Percentiles rank a stretch among this genome's conserved stretches.
phyloP scores from a whole-genome alignment of 2,329 filamentous ascomycete genomes.

The Didymellaceae sp. region DNA sequence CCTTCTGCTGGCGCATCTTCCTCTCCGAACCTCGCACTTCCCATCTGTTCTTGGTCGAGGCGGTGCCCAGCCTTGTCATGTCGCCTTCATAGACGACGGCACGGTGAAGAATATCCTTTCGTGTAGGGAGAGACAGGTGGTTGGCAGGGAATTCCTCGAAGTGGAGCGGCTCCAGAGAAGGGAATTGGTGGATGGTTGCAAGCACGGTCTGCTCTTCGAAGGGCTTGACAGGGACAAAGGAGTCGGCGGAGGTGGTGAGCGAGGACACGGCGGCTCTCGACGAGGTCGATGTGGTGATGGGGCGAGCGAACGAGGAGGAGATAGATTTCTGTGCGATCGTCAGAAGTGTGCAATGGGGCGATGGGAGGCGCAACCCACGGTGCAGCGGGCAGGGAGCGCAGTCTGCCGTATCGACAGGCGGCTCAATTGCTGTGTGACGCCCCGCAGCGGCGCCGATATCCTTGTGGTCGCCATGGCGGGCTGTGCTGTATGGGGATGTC shows the following conservation, averaged over 20 bases:
- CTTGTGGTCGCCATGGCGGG: conserved; percentile 51
- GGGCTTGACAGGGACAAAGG: conserved; percentile 43
- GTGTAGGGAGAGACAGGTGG: conserved; percentile 85
- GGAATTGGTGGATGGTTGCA: conserved; percentile 89
- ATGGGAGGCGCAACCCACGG: conserved; percentile 52
- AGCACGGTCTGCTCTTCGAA: conserved; percentile 64
- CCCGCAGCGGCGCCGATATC: conserved; percentile 47
- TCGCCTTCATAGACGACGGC: conserved; percentile 94
- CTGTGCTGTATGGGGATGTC: conserved; percentile 27
- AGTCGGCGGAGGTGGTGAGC: conserved; percentile 50
- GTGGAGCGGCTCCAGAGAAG: conserved; percentile 80
- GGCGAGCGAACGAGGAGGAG: conserved; percentile 32
- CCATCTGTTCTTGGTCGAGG: conserved; percentile 61
- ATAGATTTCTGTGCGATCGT: conserved; percentile 35
- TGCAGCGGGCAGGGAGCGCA: conserved; percentile 55
- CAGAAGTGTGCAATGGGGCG: conserved; percentile 43
- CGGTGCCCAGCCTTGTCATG: conserved; percentile 78
- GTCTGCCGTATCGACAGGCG: conserved; percentile 37
- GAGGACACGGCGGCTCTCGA: conserved; percentile 60
- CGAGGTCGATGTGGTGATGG: conserved; percentile 51
- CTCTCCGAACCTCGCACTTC: conserved; percentile 83
- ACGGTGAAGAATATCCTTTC: conserved; percentile 89
- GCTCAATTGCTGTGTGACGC: conserved; percentile 40
- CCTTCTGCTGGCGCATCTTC: conserved; percentile 89
- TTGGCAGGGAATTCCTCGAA: conserved; percentile 80